phyloP scores from a whole-genome alignment of 345 rosid species.

The Sonneratia alba region DNA sequence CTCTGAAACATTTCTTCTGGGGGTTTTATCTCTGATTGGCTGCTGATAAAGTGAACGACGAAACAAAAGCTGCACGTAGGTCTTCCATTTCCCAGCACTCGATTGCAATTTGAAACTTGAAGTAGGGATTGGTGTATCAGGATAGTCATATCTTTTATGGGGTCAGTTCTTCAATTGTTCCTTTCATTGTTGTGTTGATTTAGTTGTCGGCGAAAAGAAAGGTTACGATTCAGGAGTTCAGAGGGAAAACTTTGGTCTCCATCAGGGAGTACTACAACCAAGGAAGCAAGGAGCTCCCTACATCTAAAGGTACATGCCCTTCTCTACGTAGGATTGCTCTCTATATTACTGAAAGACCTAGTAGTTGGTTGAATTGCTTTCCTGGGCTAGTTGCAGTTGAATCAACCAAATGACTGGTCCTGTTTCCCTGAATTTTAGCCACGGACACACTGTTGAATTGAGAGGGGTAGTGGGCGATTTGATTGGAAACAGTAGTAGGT shows the following conservation, averaged over 20 bases:
- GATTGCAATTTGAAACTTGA: neutral
- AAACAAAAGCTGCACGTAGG: neutral
- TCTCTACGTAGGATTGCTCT: neutral
- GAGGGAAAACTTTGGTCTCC: slow-evolving; percentile 68
- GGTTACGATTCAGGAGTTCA: slow-evolving; percentile 78
- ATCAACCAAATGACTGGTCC: neutral
- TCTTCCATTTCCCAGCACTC: neutral
- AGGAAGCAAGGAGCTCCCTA: slow-evolving; percentile 84
- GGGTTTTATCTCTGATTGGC: neutral
- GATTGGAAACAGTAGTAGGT: neutral
- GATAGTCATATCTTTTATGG: neutral
- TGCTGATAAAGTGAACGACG: neutral
- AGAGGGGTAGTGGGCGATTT: neutral
- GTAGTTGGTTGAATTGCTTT: neutral
- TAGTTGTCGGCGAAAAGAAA: slow-evolving; percentile 70
- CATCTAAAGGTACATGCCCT: slow-evolving; percentile 50
- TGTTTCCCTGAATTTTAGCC: neutral
- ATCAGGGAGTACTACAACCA: slow-evolving; percentile 72
- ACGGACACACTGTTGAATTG: neutral
- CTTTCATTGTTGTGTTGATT: slow-evolving; percentile 3
- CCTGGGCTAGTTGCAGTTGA: neutral
- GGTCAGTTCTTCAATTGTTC: neutral
- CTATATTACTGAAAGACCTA: neutral
- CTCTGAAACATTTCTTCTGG: neutral
- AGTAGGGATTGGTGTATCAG: neutral